Evolutionary conservation across 2,329 filamentous ascomycete species (phyloP), one percentile per base, ranked within the genome.

Genomic region (Pseudogymnoascus sp.): DNA sequence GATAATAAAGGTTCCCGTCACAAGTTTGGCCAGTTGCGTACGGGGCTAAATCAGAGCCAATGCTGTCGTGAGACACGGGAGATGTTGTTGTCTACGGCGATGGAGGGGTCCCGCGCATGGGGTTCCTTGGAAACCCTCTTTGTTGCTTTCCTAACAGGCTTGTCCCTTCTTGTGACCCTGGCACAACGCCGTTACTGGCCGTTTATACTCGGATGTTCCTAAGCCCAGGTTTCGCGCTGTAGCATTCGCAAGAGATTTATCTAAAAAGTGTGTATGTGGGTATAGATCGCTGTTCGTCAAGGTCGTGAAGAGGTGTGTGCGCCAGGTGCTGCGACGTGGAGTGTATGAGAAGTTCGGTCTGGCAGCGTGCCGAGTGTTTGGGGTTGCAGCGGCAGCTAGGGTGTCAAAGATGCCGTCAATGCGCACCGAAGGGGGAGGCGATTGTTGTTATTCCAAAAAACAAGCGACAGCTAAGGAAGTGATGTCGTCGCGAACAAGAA

Each of bases 261-360:
- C 28, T 7, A 19, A 57, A 57, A 57, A 31, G 19, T 57, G 10
- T 33, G 50, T 19, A 57, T 57, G 28, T 57, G 50, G 50, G 50
- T 57, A 57, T 57, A 57, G 28, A 57, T 57, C 28, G 50, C 19
- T 5, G 50, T 19, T 57, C 50, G 33, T 57, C 26, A 57, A 57
- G 50, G 50, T 33, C 50, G 50, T 57, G 50, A 57, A 33, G 50
- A 4, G 50, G 50, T 57, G 28, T 57, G 50, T 57, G 50, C 28
- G 50, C 50, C 50, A 21, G 28, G 28, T 9, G 50, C 3, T 63
- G 61, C 44, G 61, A 63, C 61, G 61, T 63, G 10, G 4, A 38
- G 35, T 63, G 61, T 63, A 63, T 63, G 61, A 63, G 42, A 62
- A 61, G 33, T 61, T 61, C 59, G 59, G 33, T 42, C 33, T 61